Base-by-base conservation (phyloP, 1,284 basidiomycete species). In the Trametes polyzona region DNA sequence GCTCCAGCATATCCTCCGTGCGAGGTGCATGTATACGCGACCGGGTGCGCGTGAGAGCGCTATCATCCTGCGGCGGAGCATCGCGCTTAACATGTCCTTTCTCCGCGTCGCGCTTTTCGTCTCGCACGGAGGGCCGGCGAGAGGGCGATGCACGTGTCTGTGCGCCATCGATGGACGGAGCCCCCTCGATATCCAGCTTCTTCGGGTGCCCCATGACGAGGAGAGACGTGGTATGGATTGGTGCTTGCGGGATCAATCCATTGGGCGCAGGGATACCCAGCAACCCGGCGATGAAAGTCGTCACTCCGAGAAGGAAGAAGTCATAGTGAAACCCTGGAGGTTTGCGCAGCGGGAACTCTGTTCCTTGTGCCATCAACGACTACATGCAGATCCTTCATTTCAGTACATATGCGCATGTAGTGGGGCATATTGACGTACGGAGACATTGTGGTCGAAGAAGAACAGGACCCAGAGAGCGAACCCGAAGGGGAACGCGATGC, bases 191-290 rank as follows among this genome's bases (percentile, higher is more conserved):
- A 19, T 81, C 70, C 24, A 74, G 75, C 58, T 78, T 85, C 32
- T 62, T 46, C 2, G 74, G 71, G 14, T 66, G 74, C 1, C 88
- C 86, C 81, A 93, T 88, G 36, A 96, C 82, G 16, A 92, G 79
- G 0, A 99, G 83, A 7, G 93, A 91, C 12, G 86, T 84, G 0
- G 96, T 98, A 67, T 98, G 95, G 23, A 97, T 92, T 0, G 96
- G 96, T 0, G 96, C 96, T 74, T 98, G 96, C 0, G 96, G 96
- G 46, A 99, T 97, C 21, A 96, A 81, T 3, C 95, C 96, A 67
- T 98, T 98, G 0, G 96, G 96, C 0, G 96, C 95, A 0, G 96
- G 95, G 3, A 97, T 70, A 16, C 96, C 96, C 2, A 99, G 79
- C 17, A 98, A 76, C 0, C 95, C 96, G 4, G 95, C 89, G 46